Conservation (phyloP, 2,329 filamentous ascomycete genomes). For the Aspergillus fructus region DNA sequence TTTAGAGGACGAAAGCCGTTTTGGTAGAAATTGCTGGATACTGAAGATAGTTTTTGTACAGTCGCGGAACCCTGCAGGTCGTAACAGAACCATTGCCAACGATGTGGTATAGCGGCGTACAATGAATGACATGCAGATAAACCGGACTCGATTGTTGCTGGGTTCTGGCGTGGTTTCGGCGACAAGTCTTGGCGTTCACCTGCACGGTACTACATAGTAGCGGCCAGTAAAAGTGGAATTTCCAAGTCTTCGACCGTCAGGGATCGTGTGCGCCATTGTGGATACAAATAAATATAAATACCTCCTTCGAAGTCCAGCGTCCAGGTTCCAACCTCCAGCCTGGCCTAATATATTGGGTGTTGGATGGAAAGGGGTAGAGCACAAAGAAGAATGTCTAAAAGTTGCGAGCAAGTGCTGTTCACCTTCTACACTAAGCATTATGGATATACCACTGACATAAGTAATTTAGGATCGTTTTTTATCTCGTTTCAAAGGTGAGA, state of each 20-base stretch:
- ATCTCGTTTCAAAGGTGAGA: constrained; percentile 73
- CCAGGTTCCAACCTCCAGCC: too few relatives aligned
- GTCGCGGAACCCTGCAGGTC: not conserved
- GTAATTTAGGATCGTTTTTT: constrained; percentile 42
- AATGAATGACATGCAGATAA: too few relatives aligned
- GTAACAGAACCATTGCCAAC: not conserved
- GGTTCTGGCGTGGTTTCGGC: too few relatives aligned
- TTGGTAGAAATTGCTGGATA: constrained; percentile 26
- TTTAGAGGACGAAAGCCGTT: constrained; percentile 58
- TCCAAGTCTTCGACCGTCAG: too few relatives aligned
- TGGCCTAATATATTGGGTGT: not conserved
- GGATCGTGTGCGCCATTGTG: too few relatives aligned
- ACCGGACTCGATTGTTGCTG: too few relatives aligned
- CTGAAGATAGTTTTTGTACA: not conserved
- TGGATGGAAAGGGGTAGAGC: not conserved
- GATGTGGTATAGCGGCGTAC: not conserved
- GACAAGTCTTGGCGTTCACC: too few relatives aligned
- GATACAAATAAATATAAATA: too few relatives aligned
- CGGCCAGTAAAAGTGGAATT: too few relatives aligned
- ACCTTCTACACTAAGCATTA: not conserved
- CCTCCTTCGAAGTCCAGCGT: too few relatives aligned
- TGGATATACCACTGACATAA: not conserved
- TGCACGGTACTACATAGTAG: too few relatives aligned
- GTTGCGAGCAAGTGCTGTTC: not conserved
- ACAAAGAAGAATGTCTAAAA: not conserved